Evolutionary conservation across 2,329 filamentous ascomycete genomes (phyloP), one percentile per base, ranked within the genome.

Genomic region (Monosporascus ibericus): DNA sequence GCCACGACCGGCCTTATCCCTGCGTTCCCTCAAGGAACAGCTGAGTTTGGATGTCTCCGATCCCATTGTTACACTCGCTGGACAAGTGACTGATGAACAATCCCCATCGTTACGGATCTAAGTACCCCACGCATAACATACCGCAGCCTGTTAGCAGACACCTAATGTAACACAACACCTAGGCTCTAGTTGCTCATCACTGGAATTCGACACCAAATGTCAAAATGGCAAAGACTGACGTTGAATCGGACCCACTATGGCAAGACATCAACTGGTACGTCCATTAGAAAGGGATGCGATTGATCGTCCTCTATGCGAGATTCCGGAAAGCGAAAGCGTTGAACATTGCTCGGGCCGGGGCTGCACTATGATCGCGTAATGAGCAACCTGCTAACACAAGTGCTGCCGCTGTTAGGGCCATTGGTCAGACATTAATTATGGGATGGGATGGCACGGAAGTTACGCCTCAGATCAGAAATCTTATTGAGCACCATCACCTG

Each of bases 361-460:
- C 17, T 39, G 17, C 38, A 4, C 38, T 3, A 20, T 42, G 39
- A 59, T 58, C 51, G 53, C 48, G 51, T 50, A 34, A 34, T 34
- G 57, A 57, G 47, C 51, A 53, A 34, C 27, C 57, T 44, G 51
- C 63, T 68, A 58, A 66, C 39, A 20, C 39, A 20, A 14, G 4
- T 42, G 39, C 67, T 69, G 47, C 65, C 71, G 57, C 67, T 59
- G 59, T 55, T 64, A 85, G 82, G 78, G 81, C 82, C 55, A 84
- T 90, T 75, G 87, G 87, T 55, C 87, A 90, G 75, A 81, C 86
- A 75, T 78, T 90, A 69, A 86, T 88, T 69, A 89, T 91, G 85
- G 88, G 88, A 68, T 95, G 90, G 77, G 88, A 94, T 75, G 89
- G 89, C 55, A 90, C 87, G 51, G 82, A 88, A 67, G 85, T 94